phyloP scores from a whole-genome alignment of 2,329 filamentous ascomycete species.

The Herpotrichia juniperi region DNA sequence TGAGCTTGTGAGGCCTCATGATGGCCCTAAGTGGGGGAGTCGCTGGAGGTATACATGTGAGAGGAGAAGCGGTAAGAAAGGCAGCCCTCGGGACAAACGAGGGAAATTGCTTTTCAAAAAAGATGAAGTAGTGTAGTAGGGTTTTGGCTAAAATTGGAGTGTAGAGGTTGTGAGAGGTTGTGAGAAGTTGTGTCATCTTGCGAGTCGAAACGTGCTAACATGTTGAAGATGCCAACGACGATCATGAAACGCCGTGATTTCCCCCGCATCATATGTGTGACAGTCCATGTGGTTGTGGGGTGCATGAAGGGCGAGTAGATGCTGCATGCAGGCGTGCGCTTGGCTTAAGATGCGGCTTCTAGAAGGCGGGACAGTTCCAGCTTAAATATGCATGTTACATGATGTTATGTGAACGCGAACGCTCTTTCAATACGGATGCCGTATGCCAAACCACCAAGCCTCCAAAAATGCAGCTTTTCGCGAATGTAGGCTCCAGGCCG shows the following conservation, averaged over 20 bases:
- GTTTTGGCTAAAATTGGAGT: neutral
- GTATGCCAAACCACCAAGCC: neutral
- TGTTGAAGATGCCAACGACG: too few species aligned
- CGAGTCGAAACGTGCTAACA: neutral
- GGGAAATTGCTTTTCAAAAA: too few species aligned
- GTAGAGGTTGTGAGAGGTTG: neutral
- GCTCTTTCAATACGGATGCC: neutral
- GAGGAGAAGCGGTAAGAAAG: too few species aligned
- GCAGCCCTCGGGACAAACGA: too few species aligned
- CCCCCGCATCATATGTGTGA: neutral
- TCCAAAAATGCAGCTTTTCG: neutral
- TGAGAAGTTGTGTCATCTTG: neutral
- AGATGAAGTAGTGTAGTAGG: too few species aligned
- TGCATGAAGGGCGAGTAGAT: conserved; percentile 9
- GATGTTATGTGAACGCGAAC: neutral
- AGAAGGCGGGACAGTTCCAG: neutral
- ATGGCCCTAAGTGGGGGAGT: neutral
- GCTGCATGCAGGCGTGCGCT: neutral
- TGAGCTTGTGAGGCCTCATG: neutral
- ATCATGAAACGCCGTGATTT: too few species aligned
- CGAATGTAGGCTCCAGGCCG: conserved; percentile 15
- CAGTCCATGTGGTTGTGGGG: conserved; percentile 3
- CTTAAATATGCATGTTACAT: neutral
- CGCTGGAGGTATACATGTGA: too few species aligned
- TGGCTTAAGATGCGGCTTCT: neutral